These are phyloP conservation scores for Polyporus tsugae DNA, from an alignment of 1,284 basidiomycete genomes.

Conservation along the genomic window DNA sequence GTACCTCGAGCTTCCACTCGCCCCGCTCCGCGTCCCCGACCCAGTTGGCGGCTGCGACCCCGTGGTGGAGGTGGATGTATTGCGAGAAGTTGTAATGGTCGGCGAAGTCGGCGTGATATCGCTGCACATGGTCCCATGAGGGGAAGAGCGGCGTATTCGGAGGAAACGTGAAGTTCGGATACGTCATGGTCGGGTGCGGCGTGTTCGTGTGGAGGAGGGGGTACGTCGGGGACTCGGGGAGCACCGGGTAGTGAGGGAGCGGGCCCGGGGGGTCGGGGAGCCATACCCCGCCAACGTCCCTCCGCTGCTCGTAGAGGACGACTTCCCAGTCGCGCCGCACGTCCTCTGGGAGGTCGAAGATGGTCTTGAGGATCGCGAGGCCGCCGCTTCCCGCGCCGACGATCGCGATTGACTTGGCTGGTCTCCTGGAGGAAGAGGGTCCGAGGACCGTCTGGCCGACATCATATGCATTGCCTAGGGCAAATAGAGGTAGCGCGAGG, in stretches of 20 bases:
- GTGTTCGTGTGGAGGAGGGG: constrained; percentile 63
- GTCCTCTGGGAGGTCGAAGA: constrained; percentile 55
- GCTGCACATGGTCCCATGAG: constrained; percentile 52
- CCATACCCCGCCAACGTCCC: constrained; percentile 61
- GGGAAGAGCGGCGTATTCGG: constrained; percentile 59
- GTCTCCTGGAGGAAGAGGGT: not conserved
- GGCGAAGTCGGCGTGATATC: constrained; percentile 56
- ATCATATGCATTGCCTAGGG: constrained; percentile 7
- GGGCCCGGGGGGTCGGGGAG: constrained; percentile 50
- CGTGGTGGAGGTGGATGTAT: constrained; percentile 54
- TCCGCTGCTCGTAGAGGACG: constrained; percentile 59
- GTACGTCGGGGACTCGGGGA: constrained; percentile 64
- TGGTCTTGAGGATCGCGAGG: constrained; percentile 57
- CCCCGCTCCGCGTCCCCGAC: constrained; percentile 49
- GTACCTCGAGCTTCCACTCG: constrained; percentile 52
- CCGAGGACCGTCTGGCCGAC: constrained; percentile 15
- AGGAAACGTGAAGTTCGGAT: constrained; percentile 59
- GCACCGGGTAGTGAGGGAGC: constrained; percentile 50
- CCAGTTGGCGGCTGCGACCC: constrained; percentile 56
- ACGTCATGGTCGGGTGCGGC: constrained; percentile 59
- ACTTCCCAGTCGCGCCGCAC: constrained; percentile 51
- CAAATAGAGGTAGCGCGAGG: constrained; percentile 13
- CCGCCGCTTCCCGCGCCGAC: constrained; percentile 63
- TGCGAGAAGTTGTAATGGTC: constrained; percentile 47
- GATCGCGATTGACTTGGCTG: constrained; percentile 59